Evolutionary conservation across 2,329 filamentous ascomycete species (phyloP).

Genomic region (Eutypella sp.): DNA sequence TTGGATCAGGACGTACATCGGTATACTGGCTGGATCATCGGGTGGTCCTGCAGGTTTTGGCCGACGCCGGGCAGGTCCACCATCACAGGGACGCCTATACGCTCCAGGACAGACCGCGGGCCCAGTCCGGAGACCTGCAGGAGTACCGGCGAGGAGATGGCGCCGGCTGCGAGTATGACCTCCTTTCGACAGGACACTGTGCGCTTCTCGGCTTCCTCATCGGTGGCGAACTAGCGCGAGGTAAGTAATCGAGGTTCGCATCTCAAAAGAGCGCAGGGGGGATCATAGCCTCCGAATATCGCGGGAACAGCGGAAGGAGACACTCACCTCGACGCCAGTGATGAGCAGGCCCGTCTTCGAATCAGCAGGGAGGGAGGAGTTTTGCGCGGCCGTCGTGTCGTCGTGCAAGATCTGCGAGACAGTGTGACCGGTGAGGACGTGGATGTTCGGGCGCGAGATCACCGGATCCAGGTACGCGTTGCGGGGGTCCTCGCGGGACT

Average conservation of each 20-base stretch:
- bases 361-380: too few species aligned
- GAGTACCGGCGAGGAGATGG: slow-evolving; percentile 25
- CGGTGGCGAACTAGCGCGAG: slow-evolving; percentile 21
- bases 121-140: slow-evolving; percentile 31
- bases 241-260: slow-evolving; percentile 4
- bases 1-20: too few species aligned
- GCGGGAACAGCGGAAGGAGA: neutral
- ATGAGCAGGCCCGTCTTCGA: slow-evolving; percentile 16
- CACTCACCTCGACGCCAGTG: slow-evolving; percentile 34
- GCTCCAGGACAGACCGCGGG: slow-evolving; percentile 20
- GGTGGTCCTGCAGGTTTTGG: slow-evolving; percentile 28
- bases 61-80: slow-evolving; percentile 29
- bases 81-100: slow-evolving; percentile 22
- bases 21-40: slow-evolving; percentile 23
- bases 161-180: slow-evolving; percentile 26
- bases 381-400: slow-evolving; percentile 3
- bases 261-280: too few species aligned
- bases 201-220: slow-evolving; percentile 11
- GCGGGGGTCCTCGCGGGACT: slow-evolving; percentile 35
- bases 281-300: neutral
- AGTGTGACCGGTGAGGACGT: slow-evolving; percentile 33
- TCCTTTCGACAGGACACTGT: slow-evolving; percentile 24
- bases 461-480: slow-evolving; percentile 36
- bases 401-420: slow-evolving; percentile 31
- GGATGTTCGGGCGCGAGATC: slow-evolving; percentile 31